These are phyloP conservation scores for Silene uniflora DNA, from an alignment of 148 eudicot species.

Conservation along the genomic window DNA sequence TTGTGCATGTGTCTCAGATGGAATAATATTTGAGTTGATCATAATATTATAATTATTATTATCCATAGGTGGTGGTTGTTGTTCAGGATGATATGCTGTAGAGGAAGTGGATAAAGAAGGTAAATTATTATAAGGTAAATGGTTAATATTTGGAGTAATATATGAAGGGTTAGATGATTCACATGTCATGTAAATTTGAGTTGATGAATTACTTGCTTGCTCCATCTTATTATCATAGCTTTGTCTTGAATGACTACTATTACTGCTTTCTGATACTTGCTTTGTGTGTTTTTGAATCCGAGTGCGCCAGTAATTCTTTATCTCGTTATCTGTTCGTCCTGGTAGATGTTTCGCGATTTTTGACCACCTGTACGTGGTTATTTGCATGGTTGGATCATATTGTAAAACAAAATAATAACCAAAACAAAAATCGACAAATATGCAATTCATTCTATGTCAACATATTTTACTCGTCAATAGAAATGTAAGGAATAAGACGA, in stretches of 20 bases:
- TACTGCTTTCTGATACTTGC: constrained; percentile 27
- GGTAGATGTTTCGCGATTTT: constrained; percentile 80
- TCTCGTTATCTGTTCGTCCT: constrained; percentile 83
- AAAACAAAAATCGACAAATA: too few species aligned
- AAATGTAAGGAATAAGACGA: too few species aligned
- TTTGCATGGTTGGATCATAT: too few species aligned
- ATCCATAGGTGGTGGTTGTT: neutral
- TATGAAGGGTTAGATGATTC: constrained; percentile 22
- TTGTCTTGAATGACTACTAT: constrained; percentile 11
- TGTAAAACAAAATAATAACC: too few species aligned
- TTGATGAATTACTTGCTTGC: constrained; percentile 29
- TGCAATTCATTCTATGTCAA: too few species aligned
- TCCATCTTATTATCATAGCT: constrained; percentile 16
- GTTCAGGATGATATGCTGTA: constrained; percentile 10
- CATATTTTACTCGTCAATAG: too few species aligned
- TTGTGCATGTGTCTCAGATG: constrained; percentile 32
- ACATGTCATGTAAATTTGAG: constrained; percentile 26
- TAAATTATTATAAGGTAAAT: neutral
- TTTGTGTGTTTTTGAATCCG: constrained; percentile 81
- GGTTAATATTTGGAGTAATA: neutral
- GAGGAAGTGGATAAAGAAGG: constrained; percentile 10
- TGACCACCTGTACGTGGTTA: constrained; percentile 53
- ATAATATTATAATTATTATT: neutral
- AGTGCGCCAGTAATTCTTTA: constrained; percentile 81
- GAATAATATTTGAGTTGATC: constrained; percentile 26